phyloP scores from a whole-genome alignment of 441 rosid species.

The Pelargonium myrrhifolium region DNA sequence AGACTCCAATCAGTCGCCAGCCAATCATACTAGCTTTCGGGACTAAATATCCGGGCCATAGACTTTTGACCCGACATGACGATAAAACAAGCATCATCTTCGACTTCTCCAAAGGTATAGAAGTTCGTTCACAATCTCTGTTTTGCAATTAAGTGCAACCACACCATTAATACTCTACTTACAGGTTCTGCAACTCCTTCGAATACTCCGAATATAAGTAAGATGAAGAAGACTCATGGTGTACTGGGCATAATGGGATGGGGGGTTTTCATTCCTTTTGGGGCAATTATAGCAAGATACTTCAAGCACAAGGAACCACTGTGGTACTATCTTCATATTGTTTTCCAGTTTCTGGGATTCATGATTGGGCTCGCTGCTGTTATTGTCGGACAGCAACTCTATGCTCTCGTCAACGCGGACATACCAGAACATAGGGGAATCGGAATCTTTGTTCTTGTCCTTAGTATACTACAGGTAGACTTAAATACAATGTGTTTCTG shows the following conservation, averaged over 20 bases:
- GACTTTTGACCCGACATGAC: conserved; percentile 50
- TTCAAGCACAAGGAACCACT: conserved; percentile 74
- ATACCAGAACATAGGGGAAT: conserved; percentile 72
- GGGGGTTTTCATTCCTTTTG: conserved; percentile 71
- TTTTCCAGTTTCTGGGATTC: conserved; percentile 64
- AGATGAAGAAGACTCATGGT: conserved; percentile 66
- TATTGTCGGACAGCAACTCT: conserved; percentile 64
- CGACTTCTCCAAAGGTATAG: conserved; percentile 66
- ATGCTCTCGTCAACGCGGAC: conserved; percentile 36
- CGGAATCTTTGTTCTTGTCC: conserved; percentile 62
- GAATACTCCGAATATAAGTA: conserved; percentile 12
- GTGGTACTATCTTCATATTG: conserved; percentile 76
- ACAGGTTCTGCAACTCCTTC: conserved; percentile 38
- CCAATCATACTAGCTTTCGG: conserved; percentile 71
- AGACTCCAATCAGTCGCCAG: conserved; percentile 40
- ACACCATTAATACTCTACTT: no score
- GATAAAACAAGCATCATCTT: conserved; percentile 61
- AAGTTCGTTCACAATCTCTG: conserved; percentile 5
- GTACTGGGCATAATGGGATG: conserved; percentile 60
- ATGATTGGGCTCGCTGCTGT: conserved; percentile 54
- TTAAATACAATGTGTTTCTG: background rate
- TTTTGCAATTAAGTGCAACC: background rate
- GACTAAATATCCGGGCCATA: conserved; percentile 42
- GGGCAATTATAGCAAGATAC: conserved; percentile 74
- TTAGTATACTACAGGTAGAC: conserved; percentile 74